Percentiles rank a stretch among this genome's conserved stretches.
phyloP scores from a whole-genome alignment of 345 rosid species.

The Rhodomyrtus tomentosa region DNA sequence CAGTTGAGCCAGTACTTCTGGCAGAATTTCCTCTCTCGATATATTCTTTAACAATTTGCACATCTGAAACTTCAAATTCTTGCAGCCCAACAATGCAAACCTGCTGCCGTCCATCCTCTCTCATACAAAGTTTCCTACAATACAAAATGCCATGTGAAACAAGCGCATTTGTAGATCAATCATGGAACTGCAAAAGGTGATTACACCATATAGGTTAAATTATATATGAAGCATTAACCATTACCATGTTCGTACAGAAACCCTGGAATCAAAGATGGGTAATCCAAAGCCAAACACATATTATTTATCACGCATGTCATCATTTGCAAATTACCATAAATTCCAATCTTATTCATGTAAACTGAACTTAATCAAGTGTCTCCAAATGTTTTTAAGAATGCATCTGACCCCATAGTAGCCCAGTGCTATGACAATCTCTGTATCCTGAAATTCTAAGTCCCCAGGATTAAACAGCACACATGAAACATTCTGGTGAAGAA shows the following conservation, averaged over 20 bases:
- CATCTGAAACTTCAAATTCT: conserved; percentile 94
- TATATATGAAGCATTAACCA: not conserved
- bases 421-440: not conserved
- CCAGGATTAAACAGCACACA: not conserved
- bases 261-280: no score
- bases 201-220: not conserved
- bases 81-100: conserved; percentile 98
- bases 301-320: not conserved
- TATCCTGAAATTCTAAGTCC: not conserved
- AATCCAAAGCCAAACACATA: not conserved
- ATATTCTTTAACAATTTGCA: conserved; percentile 86
- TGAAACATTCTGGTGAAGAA: not conserved
- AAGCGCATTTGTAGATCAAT: not conserved
- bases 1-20: conserved; percentile 95
- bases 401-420: not conserved
- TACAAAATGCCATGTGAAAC: not conserved
- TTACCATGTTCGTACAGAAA: not conserved
- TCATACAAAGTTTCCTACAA: conserved; percentile 89
- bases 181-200: not conserved
- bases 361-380: not conserved
- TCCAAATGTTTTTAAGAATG: not conserved
- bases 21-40: conserved; percentile 89
- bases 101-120: conserved; percentile 98
- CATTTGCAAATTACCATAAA: not conserved
- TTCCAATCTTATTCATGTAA: not conserved